These are phyloP conservation scores for Phytophthora chlamydospora DNA, from an alignment of 352 stramenopile genomes.

Conservation along the genomic window DNA sequence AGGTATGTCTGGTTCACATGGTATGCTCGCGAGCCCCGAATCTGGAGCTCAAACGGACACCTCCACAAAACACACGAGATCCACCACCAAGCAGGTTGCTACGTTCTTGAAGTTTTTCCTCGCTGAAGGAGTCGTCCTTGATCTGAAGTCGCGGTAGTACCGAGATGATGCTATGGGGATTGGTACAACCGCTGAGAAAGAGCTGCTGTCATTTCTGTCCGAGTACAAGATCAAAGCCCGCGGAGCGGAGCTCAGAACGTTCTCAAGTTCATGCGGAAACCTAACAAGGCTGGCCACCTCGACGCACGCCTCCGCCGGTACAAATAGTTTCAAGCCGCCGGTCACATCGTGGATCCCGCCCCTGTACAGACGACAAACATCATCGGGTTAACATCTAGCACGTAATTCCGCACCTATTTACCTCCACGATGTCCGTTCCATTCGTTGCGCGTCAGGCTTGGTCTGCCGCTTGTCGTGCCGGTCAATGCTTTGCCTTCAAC, in stretches of 20 bases:
- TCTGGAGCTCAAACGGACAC: conserved; percentile 5
- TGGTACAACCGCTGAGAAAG: not conserved
- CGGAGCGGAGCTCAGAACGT: conserved; percentile 10
- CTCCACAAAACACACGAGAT: conserved; percentile 9
- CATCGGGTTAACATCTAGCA: not conserved
- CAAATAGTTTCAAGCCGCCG: not conserved
- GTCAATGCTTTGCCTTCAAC: not conserved
- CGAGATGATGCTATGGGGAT: not conserved
- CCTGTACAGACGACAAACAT: not conserved
- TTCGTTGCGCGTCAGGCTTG: not conserved
- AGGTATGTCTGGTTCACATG: conserved; percentile 12
- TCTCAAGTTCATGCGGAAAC: conserved; percentile 16
- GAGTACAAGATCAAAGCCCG: not conserved
- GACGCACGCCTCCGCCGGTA: not conserved
- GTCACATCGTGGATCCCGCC: not conserved
- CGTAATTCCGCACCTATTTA: not conserved
- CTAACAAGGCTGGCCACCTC: conserved; percentile 2
- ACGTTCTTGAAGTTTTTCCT: conserved; percentile 3
- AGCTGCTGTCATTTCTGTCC: conserved; percentile 4
- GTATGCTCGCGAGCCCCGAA: conserved; percentile 8
- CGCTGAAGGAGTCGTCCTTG: not conserved
- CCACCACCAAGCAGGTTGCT: not conserved
- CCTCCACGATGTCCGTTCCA: not conserved
- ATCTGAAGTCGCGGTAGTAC: not conserved
- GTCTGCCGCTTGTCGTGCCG: not conserved